Percentiles rank a stretch among this genome's conserved stretches.
phyloP scores from a whole-genome alignment of 2,329 filamentous ascomycete genomes.

The Podosphaera xanthii region DNA sequence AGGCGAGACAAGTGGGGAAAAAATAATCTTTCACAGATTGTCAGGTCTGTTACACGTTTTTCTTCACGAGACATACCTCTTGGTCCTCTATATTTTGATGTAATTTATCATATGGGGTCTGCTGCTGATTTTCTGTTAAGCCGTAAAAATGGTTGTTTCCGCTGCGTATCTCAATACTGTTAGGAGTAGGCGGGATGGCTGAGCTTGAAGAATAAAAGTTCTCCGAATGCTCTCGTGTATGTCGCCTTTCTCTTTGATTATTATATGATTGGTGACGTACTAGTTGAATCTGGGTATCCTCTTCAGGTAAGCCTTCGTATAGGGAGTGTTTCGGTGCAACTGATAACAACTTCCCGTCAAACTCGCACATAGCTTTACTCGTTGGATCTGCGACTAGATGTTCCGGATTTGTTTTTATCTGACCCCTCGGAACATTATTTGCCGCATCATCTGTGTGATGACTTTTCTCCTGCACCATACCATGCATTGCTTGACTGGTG shows the following conservation, averaged over 20 bases:
- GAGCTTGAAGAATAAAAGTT: constrained; percentile 32
- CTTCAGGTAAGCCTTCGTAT: constrained; percentile 30
- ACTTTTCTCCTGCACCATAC: constrained; percentile 13
- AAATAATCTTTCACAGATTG: constrained; percentile 32
- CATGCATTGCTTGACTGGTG: constrained; percentile 10
- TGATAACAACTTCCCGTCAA: constrained; percentile 19
- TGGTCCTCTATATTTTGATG: constrained; percentile 43
- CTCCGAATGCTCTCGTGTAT: constrained; percentile 24
- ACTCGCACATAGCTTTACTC: constrained; percentile 18
- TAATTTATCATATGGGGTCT: constrained; percentile 37
- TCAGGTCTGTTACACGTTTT: not conserved
- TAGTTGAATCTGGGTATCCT: constrained; percentile 44
- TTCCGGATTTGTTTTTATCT: constrained; percentile 20
- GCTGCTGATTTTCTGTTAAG: constrained; percentile 24
- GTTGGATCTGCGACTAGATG: constrained; percentile 27
- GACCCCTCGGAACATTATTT: constrained; percentile 8
- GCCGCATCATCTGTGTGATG: constrained; percentile 27
- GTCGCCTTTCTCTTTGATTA: constrained; percentile 31
- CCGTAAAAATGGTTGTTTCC: constrained; percentile 34
- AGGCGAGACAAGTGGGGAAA: constrained; percentile 65
- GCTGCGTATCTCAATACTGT: constrained; percentile 54
- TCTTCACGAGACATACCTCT: constrained; percentile 26
- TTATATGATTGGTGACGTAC: constrained; percentile 40
- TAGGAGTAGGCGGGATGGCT: constrained; percentile 57
- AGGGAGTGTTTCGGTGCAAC: constrained; percentile 22